Percentiles rank a stretch among this genome's conserved stretches.
Conservation (phyloP, 2,329 filamentous ascomycete genomes). For the Pseudogymnoascus sp. region DNA sequence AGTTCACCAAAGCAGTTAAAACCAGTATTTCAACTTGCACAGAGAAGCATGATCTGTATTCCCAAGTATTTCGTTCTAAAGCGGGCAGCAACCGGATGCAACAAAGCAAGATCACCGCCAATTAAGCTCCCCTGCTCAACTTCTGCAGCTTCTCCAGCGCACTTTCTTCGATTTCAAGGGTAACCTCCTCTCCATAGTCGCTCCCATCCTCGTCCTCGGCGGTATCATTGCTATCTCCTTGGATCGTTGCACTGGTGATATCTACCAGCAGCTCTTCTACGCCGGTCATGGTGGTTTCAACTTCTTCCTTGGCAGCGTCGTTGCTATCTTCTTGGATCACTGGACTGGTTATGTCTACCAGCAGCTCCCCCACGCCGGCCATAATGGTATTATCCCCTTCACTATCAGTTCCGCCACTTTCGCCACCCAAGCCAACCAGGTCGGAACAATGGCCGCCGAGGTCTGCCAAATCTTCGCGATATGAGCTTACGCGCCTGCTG, state of each 20-base stretch:
- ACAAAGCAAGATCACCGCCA: background rate
- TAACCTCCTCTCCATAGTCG: background rate
- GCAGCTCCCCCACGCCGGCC: background rate
- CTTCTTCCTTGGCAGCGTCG: background rate
- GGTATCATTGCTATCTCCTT: background rate
- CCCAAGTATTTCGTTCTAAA: background rate
- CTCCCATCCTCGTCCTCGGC: background rate
- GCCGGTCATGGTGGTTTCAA: fast-evolving
- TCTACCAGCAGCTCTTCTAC: background rate
- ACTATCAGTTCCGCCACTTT: background rate
- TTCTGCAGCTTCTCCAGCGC: background rate
- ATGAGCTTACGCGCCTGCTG: background rate
- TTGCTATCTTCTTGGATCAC: background rate
- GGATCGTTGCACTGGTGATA: background rate
- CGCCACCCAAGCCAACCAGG: background rate
- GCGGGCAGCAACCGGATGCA: background rate
- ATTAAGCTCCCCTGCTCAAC: background rate
- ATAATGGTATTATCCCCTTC: background rate
- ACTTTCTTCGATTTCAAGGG: background rate
- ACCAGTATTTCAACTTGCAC: background rate
- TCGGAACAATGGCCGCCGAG: background rate
- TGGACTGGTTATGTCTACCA: background rate
- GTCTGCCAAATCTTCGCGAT: background rate
- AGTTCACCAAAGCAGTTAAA: background rate
- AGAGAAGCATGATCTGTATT: background rate